A percentile compares a stretch with the other conserved stretches of the same genome.
Conservation (phyloP, 148 eudicot species). For the Polygonum aviculare region DNA sequence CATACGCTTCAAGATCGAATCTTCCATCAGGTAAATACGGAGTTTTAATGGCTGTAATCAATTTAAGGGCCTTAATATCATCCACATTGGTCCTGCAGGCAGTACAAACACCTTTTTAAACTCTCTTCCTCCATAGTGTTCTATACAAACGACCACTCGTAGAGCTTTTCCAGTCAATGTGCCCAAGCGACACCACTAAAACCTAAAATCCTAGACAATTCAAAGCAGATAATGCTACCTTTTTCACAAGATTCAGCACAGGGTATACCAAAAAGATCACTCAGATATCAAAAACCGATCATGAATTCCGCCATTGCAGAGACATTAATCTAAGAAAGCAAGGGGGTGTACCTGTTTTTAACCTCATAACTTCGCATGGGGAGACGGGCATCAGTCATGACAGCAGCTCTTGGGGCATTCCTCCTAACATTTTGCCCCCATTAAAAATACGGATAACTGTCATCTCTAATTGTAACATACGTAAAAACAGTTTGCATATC, state of each 20-base stretch:
- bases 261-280: background rate
- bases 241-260: background rate
- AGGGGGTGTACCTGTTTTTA: constrained; percentile 33
- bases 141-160: background rate
- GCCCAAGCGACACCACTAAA: background rate
- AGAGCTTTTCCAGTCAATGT: background rate
- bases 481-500: background rate
- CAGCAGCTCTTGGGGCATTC: constrained; percentile 53
- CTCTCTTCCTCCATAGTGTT: background rate
- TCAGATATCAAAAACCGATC: background rate
- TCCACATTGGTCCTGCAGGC: constrained; percentile 65
- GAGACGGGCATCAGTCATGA: constrained; percentile 55
- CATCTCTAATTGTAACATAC: background rate
- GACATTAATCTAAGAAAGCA: background rate
- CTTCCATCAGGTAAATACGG: constrained; percentile 91
- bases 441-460: constrained; percentile 3
- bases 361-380: constrained; percentile 80
- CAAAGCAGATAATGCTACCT: background rate
- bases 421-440: constrained; percentile 37
- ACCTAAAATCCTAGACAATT: background rate
- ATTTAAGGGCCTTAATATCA: constrained; percentile 60
- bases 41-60: constrained; percentile 82
- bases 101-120: background rate
- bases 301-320: background rate
- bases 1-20: constrained; percentile 88